Percentiles rank a stretch among this genome's conserved stretches.
phyloP scores from a whole-genome alignment of 164 flowering plant species.

The Echeveria elegans region DNA sequence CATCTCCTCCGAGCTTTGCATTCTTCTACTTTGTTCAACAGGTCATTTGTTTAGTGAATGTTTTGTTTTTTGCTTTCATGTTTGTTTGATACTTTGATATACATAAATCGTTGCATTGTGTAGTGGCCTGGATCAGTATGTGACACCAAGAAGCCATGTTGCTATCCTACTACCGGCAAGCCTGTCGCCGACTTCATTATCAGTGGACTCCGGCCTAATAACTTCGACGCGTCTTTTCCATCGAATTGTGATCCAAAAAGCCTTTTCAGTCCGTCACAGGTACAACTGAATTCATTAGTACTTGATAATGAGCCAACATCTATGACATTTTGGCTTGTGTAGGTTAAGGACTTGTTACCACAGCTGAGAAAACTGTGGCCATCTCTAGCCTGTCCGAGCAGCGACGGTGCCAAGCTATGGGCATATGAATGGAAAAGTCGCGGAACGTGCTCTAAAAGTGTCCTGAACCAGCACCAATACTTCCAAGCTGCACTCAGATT shows the following conservation, averaged over 20 bases:
- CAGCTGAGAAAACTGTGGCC: slow-evolving; percentile 2
- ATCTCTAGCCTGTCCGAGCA: slow-evolving; percentile 7
- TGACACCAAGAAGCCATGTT: background rate
- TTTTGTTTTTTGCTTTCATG: background rate
- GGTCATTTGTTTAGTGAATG: background rate
- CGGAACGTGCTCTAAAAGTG: background rate
- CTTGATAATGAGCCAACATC: too few relatives aligned
- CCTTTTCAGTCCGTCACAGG: background rate
- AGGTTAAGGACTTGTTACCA: slow-evolving; percentile 5
- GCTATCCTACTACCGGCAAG: slow-evolving; percentile 4
- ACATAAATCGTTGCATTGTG: too few relatives aligned
- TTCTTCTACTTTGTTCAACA: slow-evolving; percentile 9
- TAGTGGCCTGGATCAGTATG: slow-evolving; percentile 7
- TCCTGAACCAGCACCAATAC: background rate
- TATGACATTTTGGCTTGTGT: background rate
- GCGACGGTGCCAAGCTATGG: background rate
- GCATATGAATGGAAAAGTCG: background rate
- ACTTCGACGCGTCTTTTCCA: background rate
- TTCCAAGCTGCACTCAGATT: slow-evolving; percentile 6
- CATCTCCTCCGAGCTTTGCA: background rate
- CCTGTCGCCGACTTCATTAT: background rate
- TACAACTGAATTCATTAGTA: background rate
- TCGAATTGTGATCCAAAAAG: background rate
- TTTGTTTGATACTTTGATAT: too few relatives aligned
- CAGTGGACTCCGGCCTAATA: background rate